phyloP scores from a whole-genome alignment of 2,329 filamentous ascomycete species.

The Colletotrichum camelliae region DNA sequence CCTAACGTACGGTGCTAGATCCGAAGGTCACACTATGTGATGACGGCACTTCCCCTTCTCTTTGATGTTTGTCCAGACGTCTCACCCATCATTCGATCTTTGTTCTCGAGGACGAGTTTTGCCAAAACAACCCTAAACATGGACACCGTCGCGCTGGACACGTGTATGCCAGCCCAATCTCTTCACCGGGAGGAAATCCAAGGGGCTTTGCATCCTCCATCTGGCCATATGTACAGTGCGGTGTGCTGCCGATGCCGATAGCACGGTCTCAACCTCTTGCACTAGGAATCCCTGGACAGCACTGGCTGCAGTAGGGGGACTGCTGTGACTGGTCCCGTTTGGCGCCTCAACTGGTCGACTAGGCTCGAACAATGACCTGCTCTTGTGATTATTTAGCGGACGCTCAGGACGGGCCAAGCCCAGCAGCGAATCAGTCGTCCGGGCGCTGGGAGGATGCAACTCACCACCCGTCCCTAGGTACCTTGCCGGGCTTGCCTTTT shows the following conservation, averaged over 20 bases:
- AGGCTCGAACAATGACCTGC: slow-evolving; percentile 19
- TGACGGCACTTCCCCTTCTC: slow-evolving; percentile 1
- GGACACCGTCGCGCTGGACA: neutral
- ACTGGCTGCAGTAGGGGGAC: slow-evolving; percentile 4
- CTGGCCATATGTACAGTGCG: neutral
- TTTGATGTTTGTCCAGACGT: neutral
- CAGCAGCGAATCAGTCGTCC: slow-evolving; percentile 15
- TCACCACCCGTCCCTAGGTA: neutral
- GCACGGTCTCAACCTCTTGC: slow-evolving; percentile 1
- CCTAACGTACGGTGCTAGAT: neutral
- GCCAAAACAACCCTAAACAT: neutral
- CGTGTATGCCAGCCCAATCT: neutral
- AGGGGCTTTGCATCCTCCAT: neutral
- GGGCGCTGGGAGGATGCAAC: slow-evolving; percentile 13
- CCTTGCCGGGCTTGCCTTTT: neutral
- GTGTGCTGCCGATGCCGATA: neutral
- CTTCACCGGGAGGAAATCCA: neutral
- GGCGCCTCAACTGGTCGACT: slow-evolving; percentile 13
- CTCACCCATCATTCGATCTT: neutral
- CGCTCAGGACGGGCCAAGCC: slow-evolving; percentile 14
- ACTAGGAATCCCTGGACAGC: slow-evolving; percentile 4
- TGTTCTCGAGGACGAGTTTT: neutral
- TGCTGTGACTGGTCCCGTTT: slow-evolving; percentile 10
- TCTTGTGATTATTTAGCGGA: slow-evolving; percentile 22
- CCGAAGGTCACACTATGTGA: neutral